These are phyloP conservation scores for Neonectria faginata DNA, from an alignment of 2,329 filamentous ascomycete species.

Conservation along the genomic window DNA sequence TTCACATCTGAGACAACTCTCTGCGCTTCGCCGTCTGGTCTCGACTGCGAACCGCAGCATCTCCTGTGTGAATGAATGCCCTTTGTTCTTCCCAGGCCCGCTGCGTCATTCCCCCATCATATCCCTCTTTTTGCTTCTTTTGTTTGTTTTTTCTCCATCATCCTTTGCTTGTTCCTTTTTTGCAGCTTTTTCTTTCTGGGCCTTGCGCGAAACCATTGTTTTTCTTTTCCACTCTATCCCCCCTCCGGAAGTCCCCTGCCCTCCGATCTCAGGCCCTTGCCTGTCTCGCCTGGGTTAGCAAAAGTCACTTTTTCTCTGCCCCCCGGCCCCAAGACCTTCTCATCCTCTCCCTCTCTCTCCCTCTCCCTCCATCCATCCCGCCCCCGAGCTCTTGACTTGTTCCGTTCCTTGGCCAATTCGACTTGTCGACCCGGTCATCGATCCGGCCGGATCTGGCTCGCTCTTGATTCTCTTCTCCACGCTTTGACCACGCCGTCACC, in stretches of 20 bases:
- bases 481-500: conserved; percentile 25
- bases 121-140: conserved; percentile 26
- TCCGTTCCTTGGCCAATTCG: conserved; percentile 36
- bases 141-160: conserved; percentile 17
- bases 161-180: conserved; percentile 28
- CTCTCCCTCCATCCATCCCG: conserved; percentile 21
- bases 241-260: conserved; percentile 31
- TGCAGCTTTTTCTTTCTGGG: conserved; percentile 24
- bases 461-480: conserved; percentile 36
- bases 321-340: conserved; percentile 33
- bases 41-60: conserved; percentile 1
- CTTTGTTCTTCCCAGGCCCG: conserved; percentile 11
- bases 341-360: conserved; percentile 21
- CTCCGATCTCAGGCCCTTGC: conserved; percentile 26
- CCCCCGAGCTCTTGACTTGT: conserved; percentile 30
- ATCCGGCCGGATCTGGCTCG: conserved; percentile 40
- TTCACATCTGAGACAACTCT: conserved; percentile 5
- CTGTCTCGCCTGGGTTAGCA: conserved; percentile 27
- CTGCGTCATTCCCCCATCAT: conserved; percentile 23
- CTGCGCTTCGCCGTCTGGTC: conserved; percentile 7
- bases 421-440: conserved; percentile 36
- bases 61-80: conserved; percentile 6
- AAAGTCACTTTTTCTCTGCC: conserved; percentile 35
- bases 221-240: conserved; percentile 14
- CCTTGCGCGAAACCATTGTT: conserved; percentile 30